These are phyloP conservation scores for Cercospora brassicicola DNA, from an alignment of 2,329 filamentous ascomycete genomes.

Conservation along the genomic window DNA sequence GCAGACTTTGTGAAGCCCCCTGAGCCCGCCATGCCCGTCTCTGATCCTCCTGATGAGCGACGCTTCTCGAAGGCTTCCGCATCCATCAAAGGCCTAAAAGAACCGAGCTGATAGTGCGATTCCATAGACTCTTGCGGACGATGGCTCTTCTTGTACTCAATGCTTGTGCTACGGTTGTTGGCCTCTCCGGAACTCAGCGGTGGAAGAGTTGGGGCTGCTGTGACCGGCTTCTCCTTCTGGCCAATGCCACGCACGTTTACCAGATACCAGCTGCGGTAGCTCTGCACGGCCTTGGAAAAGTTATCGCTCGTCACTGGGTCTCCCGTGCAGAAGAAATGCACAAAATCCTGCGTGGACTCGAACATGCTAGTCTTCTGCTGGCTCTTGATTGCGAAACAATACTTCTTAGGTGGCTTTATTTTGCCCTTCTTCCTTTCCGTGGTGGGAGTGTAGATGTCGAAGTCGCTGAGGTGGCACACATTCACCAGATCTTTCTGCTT, in stretches of 20 bases:
- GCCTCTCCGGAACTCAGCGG: conserved; percentile 38
- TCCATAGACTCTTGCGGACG: conserved; percentile 41
- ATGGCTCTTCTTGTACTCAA: conserved; percentile 29
- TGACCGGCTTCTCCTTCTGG: conserved; percentile 37
- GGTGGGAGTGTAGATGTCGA: conserved; percentile 82
- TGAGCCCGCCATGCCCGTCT: conserved; percentile 9
- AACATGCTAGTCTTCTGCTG: conserved; percentile 88
- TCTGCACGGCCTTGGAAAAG: conserved; percentile 71
- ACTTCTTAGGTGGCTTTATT: conserved; percentile 79
- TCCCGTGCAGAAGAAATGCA: conserved; percentile 86
- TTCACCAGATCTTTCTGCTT: conserved; percentile 65
- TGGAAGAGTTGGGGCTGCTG: conserved; percentile 22
- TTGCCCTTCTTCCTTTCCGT: conserved; percentile 65
- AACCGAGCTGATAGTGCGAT: conserved; percentile 62
- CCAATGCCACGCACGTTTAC: conserved; percentile 67
- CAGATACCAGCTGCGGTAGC: conserved; percentile 90
- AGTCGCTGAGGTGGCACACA: conserved; percentile 85
- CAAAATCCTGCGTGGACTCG: conserved; percentile 76
- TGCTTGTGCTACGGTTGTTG: conserved; percentile 26
- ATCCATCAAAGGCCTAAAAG: conserved; percentile 68
- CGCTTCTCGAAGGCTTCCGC: conserved; percentile 55
- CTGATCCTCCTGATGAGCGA: conserved; percentile 5
- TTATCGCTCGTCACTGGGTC: conserved; percentile 65
- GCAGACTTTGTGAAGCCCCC: conserved; percentile 26
- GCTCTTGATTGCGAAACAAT: conserved; percentile 86